phyloP scores from a whole-genome alignment of 768 basidiomycete genomes.

The Clavulina sp. region DNA sequence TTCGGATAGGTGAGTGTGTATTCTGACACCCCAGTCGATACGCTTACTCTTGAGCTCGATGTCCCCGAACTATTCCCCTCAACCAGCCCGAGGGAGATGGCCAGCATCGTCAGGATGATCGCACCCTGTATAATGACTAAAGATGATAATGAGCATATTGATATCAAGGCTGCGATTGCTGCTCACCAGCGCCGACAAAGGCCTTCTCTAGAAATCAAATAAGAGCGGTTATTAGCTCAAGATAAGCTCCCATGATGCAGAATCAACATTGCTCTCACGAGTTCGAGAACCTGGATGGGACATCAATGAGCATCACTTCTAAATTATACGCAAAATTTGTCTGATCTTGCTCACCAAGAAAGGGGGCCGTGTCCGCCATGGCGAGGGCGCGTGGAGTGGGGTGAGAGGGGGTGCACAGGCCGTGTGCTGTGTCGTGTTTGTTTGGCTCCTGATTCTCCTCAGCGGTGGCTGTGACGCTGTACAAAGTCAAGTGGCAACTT shows the following conservation, averaged over 20 bases:
- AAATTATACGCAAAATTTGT: background rate
- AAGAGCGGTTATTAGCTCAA: background rate
- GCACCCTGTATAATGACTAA: conserved; percentile 30
- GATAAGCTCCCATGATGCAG: background rate
- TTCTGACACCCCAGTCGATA: background rate
- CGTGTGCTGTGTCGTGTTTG: too few species aligned
- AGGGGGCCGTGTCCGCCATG: conserved; percentile 47
- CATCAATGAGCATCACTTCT: background rate
- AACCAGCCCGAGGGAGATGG: conserved; percentile 44
- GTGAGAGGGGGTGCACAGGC: too few species aligned
- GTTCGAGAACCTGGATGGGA: conserved; percentile 6
- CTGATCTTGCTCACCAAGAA: background rate
- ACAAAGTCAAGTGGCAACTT: too few species aligned
- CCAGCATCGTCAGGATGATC: conserved; percentile 59
- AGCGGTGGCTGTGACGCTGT: too few species aligned
- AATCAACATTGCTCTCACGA: conserved; percentile 4
- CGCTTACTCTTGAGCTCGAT: background rate
- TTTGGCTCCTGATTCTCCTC: too few species aligned
- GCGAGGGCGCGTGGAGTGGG: too few species aligned
- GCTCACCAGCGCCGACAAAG: conserved; percentile 54
- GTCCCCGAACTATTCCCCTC: background rate
- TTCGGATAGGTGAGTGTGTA: background rate
- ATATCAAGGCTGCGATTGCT: conserved; percentile 21
- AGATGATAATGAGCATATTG: conserved; percentile 7
- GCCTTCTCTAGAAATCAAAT: conserved; percentile 2